Evolutionary conservation across 129 eudicot species (phyloP), one percentile per base, ranked within the genome.

Genomic region (Daucus carota): DNA sequence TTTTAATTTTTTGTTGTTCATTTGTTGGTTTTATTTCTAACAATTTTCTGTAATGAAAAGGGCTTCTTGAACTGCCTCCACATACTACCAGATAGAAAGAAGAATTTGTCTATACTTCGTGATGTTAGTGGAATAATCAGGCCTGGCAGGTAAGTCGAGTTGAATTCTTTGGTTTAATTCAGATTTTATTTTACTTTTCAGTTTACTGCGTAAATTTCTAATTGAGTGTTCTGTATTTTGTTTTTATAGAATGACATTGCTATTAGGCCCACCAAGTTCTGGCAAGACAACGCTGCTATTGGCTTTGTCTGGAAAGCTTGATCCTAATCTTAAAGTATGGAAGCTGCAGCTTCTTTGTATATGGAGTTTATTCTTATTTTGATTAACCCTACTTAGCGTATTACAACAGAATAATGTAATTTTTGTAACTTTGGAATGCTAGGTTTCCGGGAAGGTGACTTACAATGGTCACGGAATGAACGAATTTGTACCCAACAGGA

Each of bases 401-500:
- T 54, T 11, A 54, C 3, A n/a, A n/a, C 63, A 12, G 8, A 15
- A 54, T 8, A 57, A 8, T 54, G 0, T n/a, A 13, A 12, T 31
- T 8, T 62, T 62, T 29, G 38, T 62, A 62, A 34, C 67, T 81
- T 20, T 57, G 43, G 34, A 48, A 60, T 32, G 65, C n/a, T 82
- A 92, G 97, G 79, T 79, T 77, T 77, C 90, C 0, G 97, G 97
- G 31, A 86, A 15, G 62, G 96, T 92, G 83, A 84, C 92, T 47
- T 92, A 92, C 73, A 92, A 92, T 70, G 97, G 97, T 54, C 92
- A 89, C 68, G 82, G 76, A 0, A 80, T 89, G 83, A 66, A 85
- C 8, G 96, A 92, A 78, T 92, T 92, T 71, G 90, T 92, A 22
- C 91, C 97, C 15, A 88, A 89, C 78, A 92, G 88, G 81, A 92